Percentiles rank a stretch among this genome's conserved stretches.
These are phyloP conservation scores for Spinellus fusiger DNA, from an alignment of 192 early-diverging fungal species.

Conservation along the genomic window DNA sequence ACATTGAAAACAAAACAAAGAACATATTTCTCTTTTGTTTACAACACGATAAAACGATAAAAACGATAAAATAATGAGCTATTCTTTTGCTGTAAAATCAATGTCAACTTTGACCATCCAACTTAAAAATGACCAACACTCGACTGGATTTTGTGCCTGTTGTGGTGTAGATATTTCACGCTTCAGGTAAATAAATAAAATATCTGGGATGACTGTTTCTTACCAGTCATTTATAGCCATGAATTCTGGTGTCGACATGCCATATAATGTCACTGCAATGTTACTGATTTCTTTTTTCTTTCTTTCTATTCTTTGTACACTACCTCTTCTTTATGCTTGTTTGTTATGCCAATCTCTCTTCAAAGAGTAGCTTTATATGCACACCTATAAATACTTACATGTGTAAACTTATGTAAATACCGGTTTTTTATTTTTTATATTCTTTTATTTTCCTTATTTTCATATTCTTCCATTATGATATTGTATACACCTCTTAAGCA, in stretches of 20 bases:
- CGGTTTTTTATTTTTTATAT: not conserved
- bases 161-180: constrained; percentile 10
- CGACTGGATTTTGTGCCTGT: constrained; percentile 8
- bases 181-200: not conserved
- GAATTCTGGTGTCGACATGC: constrained; percentile 12
- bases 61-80: too few species aligned
- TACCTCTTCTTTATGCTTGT: too few species aligned
- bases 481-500: too few species aligned
- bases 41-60: too few species aligned
- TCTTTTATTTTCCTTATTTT: not conserved
- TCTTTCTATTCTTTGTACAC: too few species aligned
- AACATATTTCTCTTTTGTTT: too few species aligned
- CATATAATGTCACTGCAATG: not conserved
- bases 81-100: not conserved
- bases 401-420: not conserved
- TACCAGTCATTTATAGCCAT: not conserved
- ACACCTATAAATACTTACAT: not conserved
- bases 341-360: too few species aligned
- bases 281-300: not conserved
- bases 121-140: not conserved
- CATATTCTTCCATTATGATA: not conserved
- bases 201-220: not conserved
- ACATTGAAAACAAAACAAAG: not conserved
- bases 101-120: not conserved
- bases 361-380: not conserved